phyloP scores from a whole-genome alignment of 352 stramenopile species.

The Peronosclerospora sorghi region DNA sequence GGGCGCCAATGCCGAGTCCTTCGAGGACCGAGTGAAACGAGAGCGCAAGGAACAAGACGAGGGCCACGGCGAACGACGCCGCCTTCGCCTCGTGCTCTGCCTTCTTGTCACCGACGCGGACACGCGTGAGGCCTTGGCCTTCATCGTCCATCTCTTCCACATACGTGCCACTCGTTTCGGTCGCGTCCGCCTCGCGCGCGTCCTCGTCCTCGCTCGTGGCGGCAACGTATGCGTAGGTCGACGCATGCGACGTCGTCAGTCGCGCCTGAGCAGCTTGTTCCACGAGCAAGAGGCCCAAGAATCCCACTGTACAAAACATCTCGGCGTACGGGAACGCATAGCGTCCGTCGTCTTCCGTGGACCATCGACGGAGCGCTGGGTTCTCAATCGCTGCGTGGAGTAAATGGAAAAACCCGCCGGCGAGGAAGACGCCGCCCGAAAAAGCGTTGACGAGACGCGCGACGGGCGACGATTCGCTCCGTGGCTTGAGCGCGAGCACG shows the following conservation, averaged over 20 bases:
- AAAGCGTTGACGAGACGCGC: conserved; percentile 53
- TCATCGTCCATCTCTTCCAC: conserved; percentile 33
- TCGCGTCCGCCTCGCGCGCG: conserved; percentile 22
- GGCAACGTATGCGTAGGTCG: conserved; percentile 6
- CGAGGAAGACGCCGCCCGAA: conserved; percentile 66
- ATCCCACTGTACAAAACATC: conserved; percentile 68
- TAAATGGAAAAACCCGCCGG: conserved; percentile 69
- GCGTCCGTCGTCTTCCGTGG: conserved; percentile 41
- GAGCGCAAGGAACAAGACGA: conserved; percentile 66
- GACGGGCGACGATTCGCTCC: conserved; percentile 26
- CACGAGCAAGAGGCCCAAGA: conserved; percentile 51
- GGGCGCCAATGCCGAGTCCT: conserved; percentile 61
- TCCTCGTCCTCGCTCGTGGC: conserved; percentile 29
- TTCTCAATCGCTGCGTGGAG: conserved; percentile 66
- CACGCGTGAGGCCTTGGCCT: conserved; percentile 1
- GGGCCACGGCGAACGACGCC: conserved; percentile 42
- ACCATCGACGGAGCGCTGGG: conserved; percentile 48
- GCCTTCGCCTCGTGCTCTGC: neutral
- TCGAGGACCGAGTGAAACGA: conserved; percentile 78
- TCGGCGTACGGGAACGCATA: conserved; percentile 72
- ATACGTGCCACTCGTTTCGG: conserved; percentile 36
- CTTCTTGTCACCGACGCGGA: neutral
- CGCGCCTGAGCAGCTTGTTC: conserved; percentile 51
- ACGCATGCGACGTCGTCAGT: conserved; percentile 7
- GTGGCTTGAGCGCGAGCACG: conserved; percentile 28